Evolutionary conservation across 208 protist genomes (phyloP).

Genomic region (Acanthamoeba royreba): DNA sequence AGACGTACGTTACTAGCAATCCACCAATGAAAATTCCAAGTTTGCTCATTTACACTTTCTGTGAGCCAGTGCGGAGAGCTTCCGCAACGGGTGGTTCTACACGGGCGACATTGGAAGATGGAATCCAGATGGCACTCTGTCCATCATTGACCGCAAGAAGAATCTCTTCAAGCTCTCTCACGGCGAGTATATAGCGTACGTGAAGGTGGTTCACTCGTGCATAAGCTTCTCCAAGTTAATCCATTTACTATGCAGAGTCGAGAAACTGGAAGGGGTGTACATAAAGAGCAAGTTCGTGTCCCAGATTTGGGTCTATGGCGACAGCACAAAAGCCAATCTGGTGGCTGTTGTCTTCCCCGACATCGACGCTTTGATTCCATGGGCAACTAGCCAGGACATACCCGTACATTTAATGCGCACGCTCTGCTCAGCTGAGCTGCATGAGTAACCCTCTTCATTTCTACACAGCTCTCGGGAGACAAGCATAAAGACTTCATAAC

Average conservation of each 20-base stretch:
- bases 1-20: conserved; percentile 51
- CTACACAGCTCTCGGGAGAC: neutral
- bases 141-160: conserved; percentile 89
- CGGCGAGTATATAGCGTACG: conserved; percentile 80
- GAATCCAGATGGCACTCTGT: conserved; percentile 66
- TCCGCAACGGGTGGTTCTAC: conserved; percentile 80
- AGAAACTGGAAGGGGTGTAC: conserved; percentile 40
- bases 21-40: neutral
- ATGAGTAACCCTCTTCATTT: neutral
- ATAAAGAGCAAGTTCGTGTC: conserved; percentile 25
- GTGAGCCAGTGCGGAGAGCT: neutral
- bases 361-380: conserved; percentile 6
- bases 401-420: neutral
- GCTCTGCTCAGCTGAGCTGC: too few species aligned
- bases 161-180: conserved; percentile 89
- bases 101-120: conserved; percentile 84
- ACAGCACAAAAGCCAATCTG: conserved; percentile 59
- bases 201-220: neutral
- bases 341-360: conserved; percentile 79
- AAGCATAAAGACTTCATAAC: neutral
- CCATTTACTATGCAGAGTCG: neutral
- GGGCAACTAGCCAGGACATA: neutral
- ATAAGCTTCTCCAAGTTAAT: neutral
- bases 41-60: neutral
- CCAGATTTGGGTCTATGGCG: conserved; percentile 51